phyloP scores from a whole-genome alignment of 176 grass and related monocot genomes.

The Elymus sibiricus region DNA sequence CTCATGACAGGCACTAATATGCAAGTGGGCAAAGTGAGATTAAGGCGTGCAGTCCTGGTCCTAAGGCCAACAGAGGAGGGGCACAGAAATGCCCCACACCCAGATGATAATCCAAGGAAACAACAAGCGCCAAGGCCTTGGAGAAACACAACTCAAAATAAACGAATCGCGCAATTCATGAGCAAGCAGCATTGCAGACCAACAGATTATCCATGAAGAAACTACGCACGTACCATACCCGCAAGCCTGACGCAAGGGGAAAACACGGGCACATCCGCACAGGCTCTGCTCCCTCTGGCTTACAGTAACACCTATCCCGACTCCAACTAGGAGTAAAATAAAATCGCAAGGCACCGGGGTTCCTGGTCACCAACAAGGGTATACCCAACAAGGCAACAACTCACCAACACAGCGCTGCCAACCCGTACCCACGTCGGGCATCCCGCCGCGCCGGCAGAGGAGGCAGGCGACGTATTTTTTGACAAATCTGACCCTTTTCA shows the following conservation, averaged over 20 bases:
- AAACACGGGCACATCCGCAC: background rate
- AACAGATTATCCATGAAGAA: slow-evolving; percentile 2
- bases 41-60: background rate
- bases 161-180: background rate
- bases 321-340: background rate
- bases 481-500: too few relatives aligned
- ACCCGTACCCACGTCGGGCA: background rate
- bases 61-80: background rate
- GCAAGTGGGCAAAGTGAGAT: background rate
- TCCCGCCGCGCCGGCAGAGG: background rate
- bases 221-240: background rate
- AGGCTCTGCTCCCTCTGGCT: background rate
- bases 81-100: background rate
- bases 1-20: too few relatives aligned
- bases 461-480: slow-evolving; percentile 10
- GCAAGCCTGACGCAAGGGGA: background rate
- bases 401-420: slow-evolving; percentile 18
- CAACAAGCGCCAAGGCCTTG: background rate
- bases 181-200: background rate
- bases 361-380: slow-evolving; percentile 7
- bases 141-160: background rate
- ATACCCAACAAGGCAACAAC: slow-evolving; percentile 19
- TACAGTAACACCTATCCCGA: background rate
- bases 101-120: background rate
- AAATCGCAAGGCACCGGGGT: background rate